phyloP scores from a whole-genome alignment of 1,284 basidiomycete species.

The Naganishia albida region DNA sequence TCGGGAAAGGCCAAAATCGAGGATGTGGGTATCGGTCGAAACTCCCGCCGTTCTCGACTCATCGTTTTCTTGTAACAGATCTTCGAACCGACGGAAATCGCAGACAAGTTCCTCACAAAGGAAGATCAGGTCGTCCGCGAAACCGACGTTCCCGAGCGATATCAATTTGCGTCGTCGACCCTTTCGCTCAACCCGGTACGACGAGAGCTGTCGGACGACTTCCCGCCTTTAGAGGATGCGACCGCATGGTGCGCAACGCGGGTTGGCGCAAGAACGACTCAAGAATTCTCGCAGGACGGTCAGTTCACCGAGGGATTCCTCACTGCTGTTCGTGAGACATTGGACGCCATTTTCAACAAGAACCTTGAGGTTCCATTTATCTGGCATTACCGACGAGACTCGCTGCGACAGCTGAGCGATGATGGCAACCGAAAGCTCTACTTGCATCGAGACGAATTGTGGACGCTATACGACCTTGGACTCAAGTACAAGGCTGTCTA shows the following conservation, averaged over 20 bases:
- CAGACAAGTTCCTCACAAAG: constrained; percentile 84
- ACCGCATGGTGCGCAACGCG: constrained; percentile 86
- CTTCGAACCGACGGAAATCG: constrained; percentile 97
- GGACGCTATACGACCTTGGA: constrained; percentile 82
- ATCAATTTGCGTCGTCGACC: constrained; percentile 89
- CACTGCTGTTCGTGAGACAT: constrained; percentile 73
- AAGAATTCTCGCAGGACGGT: constrained; percentile 54
- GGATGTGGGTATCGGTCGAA: constrained; percentile 66
- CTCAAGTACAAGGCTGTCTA: constrained; percentile 81
- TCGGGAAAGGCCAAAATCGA: constrained; percentile 74
- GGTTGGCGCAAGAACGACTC: constrained; percentile 76
- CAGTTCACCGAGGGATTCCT: constrained; percentile 61
- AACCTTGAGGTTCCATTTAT: constrained; percentile 92
- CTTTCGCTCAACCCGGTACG: constrained; percentile 67
- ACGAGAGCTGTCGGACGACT: constrained; percentile 62
- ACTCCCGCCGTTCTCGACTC: constrained; percentile 5
- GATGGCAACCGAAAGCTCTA: constrained; percentile 46
- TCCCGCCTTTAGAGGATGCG: constrained; percentile 65
- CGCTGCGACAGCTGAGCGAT: constrained; percentile 65
- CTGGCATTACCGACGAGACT: constrained; percentile 89
- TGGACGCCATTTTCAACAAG: constrained; percentile 83
- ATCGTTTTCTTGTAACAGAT: constrained; percentile 62
- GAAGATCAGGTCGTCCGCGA: constrained; percentile 91
- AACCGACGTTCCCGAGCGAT: constrained; percentile 91
- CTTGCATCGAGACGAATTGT: constrained; percentile 75